Conservation (phyloP, 257 asterid genomes). For the Solanum boliviense region DNA sequence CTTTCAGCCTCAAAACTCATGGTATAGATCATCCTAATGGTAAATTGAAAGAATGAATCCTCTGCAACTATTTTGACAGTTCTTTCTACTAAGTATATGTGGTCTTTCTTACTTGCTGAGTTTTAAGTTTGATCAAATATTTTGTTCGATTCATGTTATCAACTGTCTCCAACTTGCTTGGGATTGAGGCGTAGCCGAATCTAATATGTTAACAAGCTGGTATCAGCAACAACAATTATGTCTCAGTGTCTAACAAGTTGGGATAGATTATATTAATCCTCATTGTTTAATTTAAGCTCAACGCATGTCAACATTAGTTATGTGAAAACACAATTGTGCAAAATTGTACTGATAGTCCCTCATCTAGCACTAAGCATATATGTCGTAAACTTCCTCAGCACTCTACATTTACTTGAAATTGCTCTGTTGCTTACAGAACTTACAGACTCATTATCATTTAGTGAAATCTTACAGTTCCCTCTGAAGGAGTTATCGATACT, state of each 20-base stretch:
- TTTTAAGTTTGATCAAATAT: background rate
- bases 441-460: background rate
- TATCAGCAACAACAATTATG: background rate
- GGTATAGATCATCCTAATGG: background rate
- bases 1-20: background rate
- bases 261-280: background rate
- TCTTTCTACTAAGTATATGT: background rate
- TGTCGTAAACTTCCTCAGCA: background rate
- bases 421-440: background rate
- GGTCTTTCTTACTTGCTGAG: background rate
- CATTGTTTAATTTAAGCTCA: background rate
- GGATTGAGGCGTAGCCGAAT: too few species aligned
- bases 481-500: conserved; percentile 47
- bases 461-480: conserved; percentile 39
- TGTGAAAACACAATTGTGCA: too few species aligned
- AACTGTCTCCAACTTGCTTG: too few species aligned
- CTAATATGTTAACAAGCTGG: too few species aligned
- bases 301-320: background rate
- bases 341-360: too few species aligned
- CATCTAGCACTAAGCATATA: background rate
- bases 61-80: background rate
- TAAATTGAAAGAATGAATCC: background rate
- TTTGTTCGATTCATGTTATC: background rate
- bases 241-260: background rate
- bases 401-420: background rate